A percentile compares a stretch with the other conserved stretches of the same genome.
Evolutionary conservation across 495 filamentous ascomycete species (phyloP).

Genomic region (Staphylotrichum longicolle): DNA sequence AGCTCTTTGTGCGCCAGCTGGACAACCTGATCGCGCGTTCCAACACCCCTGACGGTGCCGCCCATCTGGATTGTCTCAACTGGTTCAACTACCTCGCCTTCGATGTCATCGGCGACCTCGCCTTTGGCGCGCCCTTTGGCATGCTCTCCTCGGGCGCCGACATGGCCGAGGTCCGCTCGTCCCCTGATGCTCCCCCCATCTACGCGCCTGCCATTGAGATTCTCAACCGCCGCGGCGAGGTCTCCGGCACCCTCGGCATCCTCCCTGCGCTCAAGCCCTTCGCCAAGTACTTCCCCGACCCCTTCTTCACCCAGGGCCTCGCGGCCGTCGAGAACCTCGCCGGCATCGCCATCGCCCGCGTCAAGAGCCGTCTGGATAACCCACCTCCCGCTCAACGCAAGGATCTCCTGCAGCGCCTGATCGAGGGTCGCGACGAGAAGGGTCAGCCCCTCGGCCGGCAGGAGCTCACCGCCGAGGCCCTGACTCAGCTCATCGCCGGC

Average conservation of each 20-base stretch:
- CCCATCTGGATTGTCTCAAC: slow-evolving; percentile 72
- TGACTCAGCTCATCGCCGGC: slow-evolving; percentile 88
- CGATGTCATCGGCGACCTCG: slow-evolving; percentile 82
- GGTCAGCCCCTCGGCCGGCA: slow-evolving; percentile 69
- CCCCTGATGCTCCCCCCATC: slow-evolving; percentile 51
- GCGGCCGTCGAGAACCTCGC: slow-evolving; percentile 64
- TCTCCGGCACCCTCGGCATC: slow-evolving; percentile 62
- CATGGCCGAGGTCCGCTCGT: slow-evolving; percentile 54
- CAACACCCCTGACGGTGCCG: slow-evolving; percentile 32
- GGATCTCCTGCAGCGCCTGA: slow-evolving; percentile 77
- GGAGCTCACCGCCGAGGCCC: slow-evolving; percentile 83
- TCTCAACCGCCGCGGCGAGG: slow-evolving; percentile 66
- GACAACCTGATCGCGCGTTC: slow-evolving; percentile 49
- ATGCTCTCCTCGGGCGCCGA: slow-evolving; percentile 62
- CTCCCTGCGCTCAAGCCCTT: slow-evolving; percentile 61
- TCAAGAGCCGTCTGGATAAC: slow-evolving; percentile 67
- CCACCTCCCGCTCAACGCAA: slow-evolving; percentile 62
- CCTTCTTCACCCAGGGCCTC: slow-evolving; percentile 64
- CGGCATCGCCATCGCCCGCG: slow-evolving; percentile 77
- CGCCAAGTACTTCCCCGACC: slow-evolving; percentile 63
- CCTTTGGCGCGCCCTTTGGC: slow-evolving; percentile 57
- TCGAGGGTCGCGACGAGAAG: slow-evolving; percentile 81
- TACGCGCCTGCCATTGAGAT: slow-evolving; percentile 69
- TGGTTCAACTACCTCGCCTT: slow-evolving; percentile 97
- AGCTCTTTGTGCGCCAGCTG: slow-evolving; percentile 72